Evolutionary conservation across 768 basidiomycete species (phyloP), one percentile per base, ranked within the genome.

Genomic region (Suillus placidus): DNA sequence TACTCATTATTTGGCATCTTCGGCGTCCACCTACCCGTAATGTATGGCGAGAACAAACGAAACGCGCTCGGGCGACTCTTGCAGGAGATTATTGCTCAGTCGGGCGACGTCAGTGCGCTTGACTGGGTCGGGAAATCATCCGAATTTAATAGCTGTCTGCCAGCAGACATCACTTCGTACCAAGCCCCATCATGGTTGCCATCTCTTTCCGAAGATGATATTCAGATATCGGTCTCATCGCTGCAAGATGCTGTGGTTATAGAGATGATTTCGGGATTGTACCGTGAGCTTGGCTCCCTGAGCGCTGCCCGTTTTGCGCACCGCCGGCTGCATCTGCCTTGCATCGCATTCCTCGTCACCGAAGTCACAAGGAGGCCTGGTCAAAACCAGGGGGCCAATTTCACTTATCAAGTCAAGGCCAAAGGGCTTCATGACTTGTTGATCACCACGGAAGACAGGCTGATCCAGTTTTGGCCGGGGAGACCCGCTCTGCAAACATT

Each of bases 101-200:
- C 58, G 34, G 58, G 63, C n/a, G 71, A 70, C 8, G n/a, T 38
- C 13, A 62, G 16, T 18, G n/a, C 65, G 8, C 64, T 72, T 4
- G 71, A 72, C 63, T 71, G 71, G 71, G 8, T 66, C 6, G 71
- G 71, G 30, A 20, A 45, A 14, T 18, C 68, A 32, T 72, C 71
- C 1, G 56, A 30, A 18, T 72, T 72, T 32, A 55, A 72, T 34
- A 70, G 66, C 37, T 60, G 57, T 42, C 35, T 71, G 2, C 71
- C 71, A 14, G 63, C 71, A 12, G 23, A 64, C 0, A 60, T 71
- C 38, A 54, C 70, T 2, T 70, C 67, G 18, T 72, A 71, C 58
- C 34, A 23, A 35, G 45, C 40, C 23, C 14, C 83, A 85, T 61
- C 86, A 16, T 16, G 12, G 23, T 8, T 16, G 13, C 26, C 49